Percentiles rank a stretch among this genome's conserved stretches.
Conservation (phyloP, 805 yeast species). For the Sugiyamaella smithiae region DNA sequence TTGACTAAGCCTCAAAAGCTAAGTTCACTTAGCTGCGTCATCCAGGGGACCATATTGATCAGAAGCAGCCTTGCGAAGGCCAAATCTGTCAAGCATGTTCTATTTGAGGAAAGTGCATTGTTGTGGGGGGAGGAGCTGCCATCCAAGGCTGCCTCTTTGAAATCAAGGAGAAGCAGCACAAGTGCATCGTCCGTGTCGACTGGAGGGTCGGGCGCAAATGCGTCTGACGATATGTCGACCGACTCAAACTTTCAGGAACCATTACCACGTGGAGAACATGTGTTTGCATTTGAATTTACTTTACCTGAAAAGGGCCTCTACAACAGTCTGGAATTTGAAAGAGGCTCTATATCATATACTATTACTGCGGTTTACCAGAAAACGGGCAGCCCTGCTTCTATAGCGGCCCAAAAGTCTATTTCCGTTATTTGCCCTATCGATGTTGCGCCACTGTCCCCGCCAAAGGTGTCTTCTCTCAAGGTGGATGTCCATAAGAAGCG, state of each 20-base stretch:
- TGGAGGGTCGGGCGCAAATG: neutral
- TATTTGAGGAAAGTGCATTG: conserved; percentile 29
- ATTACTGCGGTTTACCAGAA: conserved; percentile 43
- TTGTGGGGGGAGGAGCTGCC: conserved; percentile 25
- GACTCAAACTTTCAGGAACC: neutral
- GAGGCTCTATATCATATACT: conserved; percentile 72
- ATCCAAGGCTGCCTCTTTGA: neutral
- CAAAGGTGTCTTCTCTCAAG: conserved; percentile 62
- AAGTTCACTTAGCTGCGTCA: conserved; percentile 23
- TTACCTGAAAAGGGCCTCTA: conserved; percentile 71
- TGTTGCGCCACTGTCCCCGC: conserved; percentile 60
- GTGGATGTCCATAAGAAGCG: conserved; percentile 49
- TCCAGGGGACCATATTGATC: conserved; percentile 32
- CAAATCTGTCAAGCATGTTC: conserved; percentile 26
- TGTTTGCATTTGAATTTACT: conserved; percentile 80
- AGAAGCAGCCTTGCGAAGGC: conserved; percentile 33
- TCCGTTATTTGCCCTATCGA: conserved; percentile 71
- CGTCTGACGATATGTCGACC: neutral
- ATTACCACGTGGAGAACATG: conserved; percentile 62
- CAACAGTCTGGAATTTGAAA: conserved; percentile 77
- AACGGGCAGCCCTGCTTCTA: neutral
- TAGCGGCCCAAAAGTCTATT: conserved; percentile 52
- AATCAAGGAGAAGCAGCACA: conserved; percentile 3
- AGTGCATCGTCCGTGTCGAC: conserved; percentile 4
- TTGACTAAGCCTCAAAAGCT: conserved; percentile 28